Conservation (phyloP, 495 filamentous ascomycete species). For the Cenococcum geophilum region DNA sequence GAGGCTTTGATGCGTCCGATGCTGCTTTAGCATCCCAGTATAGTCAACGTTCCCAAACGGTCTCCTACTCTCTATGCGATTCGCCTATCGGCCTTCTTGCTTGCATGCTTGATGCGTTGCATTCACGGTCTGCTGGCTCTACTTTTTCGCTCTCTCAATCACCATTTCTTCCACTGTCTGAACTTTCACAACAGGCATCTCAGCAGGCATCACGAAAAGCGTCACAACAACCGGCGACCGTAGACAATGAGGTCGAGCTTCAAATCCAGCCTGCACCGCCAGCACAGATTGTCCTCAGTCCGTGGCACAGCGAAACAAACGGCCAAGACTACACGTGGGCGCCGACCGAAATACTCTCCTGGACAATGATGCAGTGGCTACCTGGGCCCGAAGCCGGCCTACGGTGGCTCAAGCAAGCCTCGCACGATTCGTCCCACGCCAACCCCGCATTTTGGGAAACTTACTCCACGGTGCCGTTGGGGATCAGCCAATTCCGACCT, state of each 20-base stretch:
- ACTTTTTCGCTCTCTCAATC: constrained; percentile 12
- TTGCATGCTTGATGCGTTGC: constrained; percentile 34
- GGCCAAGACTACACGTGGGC: constrained; percentile 31
- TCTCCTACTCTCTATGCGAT: constrained; percentile 38
- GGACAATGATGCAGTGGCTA: constrained; percentile 42
- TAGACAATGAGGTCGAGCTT: constrained; percentile 10
- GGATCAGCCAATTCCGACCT: constrained; percentile 33
- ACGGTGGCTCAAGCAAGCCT: constrained; percentile 33
- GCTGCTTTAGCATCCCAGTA: constrained; percentile 17
- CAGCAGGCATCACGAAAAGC: not conserved
- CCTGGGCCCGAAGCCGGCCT: constrained; percentile 38
- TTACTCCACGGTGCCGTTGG: constrained; percentile 33
- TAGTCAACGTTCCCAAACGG: constrained; percentile 35
- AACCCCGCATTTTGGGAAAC: constrained; percentile 19
- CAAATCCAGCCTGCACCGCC: not conserved
- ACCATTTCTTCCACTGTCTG: constrained; percentile 24
- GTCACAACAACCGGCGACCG: not conserved
- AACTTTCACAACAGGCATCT: constrained; percentile 18
- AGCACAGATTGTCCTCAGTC: constrained; percentile 8
- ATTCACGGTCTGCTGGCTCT: constrained; percentile 11
- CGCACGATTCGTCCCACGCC: constrained; percentile 6
- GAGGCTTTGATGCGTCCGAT: constrained; percentile 2
- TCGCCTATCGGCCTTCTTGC: constrained; percentile 37
- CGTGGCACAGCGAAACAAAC: constrained; percentile 18
- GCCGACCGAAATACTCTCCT: constrained; percentile 36